Conservation (phyloP, 768 basidiomycete species). For the Terana coerulea region DNA sequence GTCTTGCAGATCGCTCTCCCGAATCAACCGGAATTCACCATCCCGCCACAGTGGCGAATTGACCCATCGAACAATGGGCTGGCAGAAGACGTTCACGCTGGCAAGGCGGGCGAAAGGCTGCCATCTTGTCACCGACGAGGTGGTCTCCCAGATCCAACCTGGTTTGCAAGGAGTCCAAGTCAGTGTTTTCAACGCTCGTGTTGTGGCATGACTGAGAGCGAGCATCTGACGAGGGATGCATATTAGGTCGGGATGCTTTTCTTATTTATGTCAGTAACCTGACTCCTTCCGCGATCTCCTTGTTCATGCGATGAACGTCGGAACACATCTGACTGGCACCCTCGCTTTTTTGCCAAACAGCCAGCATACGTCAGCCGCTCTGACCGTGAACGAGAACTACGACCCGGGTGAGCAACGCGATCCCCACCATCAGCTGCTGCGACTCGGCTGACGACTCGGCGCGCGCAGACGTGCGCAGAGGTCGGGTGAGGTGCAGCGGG, state of each 20-base stretch:
- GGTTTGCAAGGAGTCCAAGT: slow-evolving; percentile 69
- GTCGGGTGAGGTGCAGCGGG: slow-evolving; percentile 27
- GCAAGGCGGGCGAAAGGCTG: slow-evolving; percentile 57
- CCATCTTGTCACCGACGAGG: slow-evolving; percentile 80
- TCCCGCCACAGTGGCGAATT: too few relatives aligned
- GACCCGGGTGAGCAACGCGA: slow-evolving; percentile 64
- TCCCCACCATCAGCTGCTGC: not conserved
- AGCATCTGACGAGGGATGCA: not conserved
- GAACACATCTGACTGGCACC: not conserved
- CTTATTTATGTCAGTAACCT: slow-evolving; percentile 70
- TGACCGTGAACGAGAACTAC: slow-evolving; percentile 88
- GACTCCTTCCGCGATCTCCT: slow-evolving; percentile 25
- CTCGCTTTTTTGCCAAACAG: slow-evolving; percentile 25
- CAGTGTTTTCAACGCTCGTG: slow-evolving; percentile 17
- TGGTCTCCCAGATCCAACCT: slow-evolving; percentile 60
- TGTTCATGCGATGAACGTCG: not conserved
- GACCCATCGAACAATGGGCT: slow-evolving; percentile 85
- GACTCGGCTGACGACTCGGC: not conserved
- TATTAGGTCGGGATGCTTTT: slow-evolving; percentile 79
- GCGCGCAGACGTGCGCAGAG: slow-evolving; percentile 40
- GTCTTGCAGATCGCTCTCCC: too few relatives aligned
- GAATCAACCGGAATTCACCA: too few relatives aligned
- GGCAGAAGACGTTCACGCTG: slow-evolving; percentile 84
- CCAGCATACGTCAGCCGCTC: slow-evolving; percentile 74
- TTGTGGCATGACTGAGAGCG: too few relatives aligned